Conservation (phyloP, 768 basidiomycete species). For the Crucibulum laeve region DNA sequence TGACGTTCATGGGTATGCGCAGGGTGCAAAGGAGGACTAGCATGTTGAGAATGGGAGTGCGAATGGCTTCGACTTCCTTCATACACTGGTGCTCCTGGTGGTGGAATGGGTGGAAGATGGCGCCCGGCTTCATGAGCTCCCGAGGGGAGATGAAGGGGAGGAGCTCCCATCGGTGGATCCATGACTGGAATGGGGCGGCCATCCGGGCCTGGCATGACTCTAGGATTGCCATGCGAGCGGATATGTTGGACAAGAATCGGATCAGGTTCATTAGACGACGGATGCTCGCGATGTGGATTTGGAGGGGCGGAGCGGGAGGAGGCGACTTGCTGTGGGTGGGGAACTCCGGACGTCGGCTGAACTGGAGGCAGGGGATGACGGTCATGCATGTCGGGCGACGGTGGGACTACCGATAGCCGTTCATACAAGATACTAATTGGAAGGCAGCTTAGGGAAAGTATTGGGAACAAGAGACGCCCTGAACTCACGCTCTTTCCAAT, state of each 20-base stretch:
- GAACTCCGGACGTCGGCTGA: slow-evolving; percentile 24
- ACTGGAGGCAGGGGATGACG: slow-evolving; percentile 28
- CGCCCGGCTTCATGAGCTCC: slow-evolving; percentile 37
- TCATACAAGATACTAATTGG: slow-evolving; percentile 65
- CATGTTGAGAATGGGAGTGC: slow-evolving; percentile 22
- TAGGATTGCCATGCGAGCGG: slow-evolving; percentile 42
- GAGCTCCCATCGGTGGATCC: slow-evolving; percentile 44
- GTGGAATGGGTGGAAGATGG: slow-evolving; percentile 45
- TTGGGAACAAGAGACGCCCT: slow-evolving; percentile 13
- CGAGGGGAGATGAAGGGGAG: slow-evolving; percentile 39
- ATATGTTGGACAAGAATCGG: slow-evolving; percentile 44
- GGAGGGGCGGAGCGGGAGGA: slow-evolving; percentile 28
- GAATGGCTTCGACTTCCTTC: slow-evolving; percentile 25
- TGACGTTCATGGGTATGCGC: slow-evolving; percentile 24
- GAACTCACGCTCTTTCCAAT: slow-evolving; percentile 80
- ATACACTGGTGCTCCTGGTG: slow-evolving; percentile 37
- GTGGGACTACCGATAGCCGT: slow-evolving; percentile 59
- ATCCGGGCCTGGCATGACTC: slow-evolving; percentile 42
- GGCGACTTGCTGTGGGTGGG: slow-evolving; percentile 25
- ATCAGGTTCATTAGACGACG: slow-evolving; percentile 40
- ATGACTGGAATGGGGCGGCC: slow-evolving; percentile 44
- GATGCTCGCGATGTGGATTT: slow-evolving; percentile 33
- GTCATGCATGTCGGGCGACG: slow-evolving; percentile 47
- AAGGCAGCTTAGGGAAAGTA: slow-evolving; percentile 9
- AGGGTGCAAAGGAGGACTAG: not conserved